A percentile compares a stretch with the other conserved stretches of the same genome.
These are phyloP conservation scores for Saccharomycopsis babjevae DNA, from an alignment of 805 yeast species.

Conservation along the genomic window DNA sequence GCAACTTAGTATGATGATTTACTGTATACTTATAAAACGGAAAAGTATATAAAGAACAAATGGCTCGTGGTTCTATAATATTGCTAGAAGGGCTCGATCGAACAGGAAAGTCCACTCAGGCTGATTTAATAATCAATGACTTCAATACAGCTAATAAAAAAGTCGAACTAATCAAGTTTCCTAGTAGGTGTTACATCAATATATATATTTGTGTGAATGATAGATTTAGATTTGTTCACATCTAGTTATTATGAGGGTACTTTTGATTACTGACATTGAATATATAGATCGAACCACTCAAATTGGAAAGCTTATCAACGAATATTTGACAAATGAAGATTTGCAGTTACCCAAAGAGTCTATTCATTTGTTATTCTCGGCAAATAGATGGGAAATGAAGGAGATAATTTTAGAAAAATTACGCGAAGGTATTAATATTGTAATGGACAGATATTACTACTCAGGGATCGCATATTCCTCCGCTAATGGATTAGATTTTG, in stretches of 20 bases:
- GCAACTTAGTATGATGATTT: too few relatives aligned
- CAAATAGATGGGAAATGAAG: slow-evolving; percentile 87
- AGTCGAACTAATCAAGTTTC: slow-evolving; percentile 61
- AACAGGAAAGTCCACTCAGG: slow-evolving; percentile 90
- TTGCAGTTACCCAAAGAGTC: slow-evolving; percentile 61
- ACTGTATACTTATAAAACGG: too few relatives aligned
- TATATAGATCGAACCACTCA: slow-evolving; percentile 57
- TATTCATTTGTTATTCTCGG: slow-evolving; percentile 79
- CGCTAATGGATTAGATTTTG: slow-evolving; percentile 63
- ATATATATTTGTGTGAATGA: not conserved
- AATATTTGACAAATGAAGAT: slow-evolving; percentile 46
- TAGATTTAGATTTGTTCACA: not conserved
- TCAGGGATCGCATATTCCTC: slow-evolving; percentile 90
- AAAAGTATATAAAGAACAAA: not conserved
- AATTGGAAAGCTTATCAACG: slow-evolving; percentile 70
- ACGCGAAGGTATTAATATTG: slow-evolving; percentile 43
- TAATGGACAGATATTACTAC: slow-evolving; percentile 81
- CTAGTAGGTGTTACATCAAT: slow-evolving; percentile 28
- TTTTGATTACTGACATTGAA: not conserved
- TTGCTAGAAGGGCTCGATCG: slow-evolving; percentile 90
- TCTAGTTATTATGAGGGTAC: not conserved
- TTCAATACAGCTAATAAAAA: slow-evolving; percentile 26
- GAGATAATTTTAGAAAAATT: slow-evolving; percentile 36
- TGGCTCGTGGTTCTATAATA: slow-evolving; percentile 58
- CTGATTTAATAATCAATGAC: slow-evolving; percentile 30